These are phyloP conservation scores for Mycena rebaudengoi DNA, from an alignment of 768 basidiomycete species.

Conservation along the genomic window DNA sequence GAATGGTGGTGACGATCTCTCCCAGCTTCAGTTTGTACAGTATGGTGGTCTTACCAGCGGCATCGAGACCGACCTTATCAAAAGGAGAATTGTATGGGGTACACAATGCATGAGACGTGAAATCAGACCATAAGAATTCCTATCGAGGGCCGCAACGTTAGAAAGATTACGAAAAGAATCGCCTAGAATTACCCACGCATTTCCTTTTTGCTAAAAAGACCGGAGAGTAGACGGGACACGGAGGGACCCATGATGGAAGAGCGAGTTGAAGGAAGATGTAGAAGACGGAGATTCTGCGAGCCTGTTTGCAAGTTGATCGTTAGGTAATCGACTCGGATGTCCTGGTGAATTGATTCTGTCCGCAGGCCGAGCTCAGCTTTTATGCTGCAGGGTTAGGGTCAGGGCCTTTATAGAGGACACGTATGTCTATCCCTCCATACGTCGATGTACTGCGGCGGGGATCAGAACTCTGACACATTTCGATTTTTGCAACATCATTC, in stretches of 20 bases:
- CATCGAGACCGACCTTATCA: slow-evolving; percentile 94
- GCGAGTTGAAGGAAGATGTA: too few species aligned
- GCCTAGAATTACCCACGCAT: slow-evolving; percentile 85
- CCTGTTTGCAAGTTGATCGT: too few species aligned
- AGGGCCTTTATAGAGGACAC: background rate
- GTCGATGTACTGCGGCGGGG: background rate
- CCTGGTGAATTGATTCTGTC: slow-evolving; percentile 2
- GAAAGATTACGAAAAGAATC: slow-evolving; percentile 40
- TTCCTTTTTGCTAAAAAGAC: slow-evolving; percentile 98
- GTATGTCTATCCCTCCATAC: background rate
- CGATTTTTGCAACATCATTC: slow-evolving; percentile 3
- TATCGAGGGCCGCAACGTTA: slow-evolving; percentile 49
- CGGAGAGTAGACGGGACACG: slow-evolving; percentile 77
- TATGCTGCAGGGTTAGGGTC: background rate
- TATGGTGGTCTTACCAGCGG: slow-evolving; percentile 98
- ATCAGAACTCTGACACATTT: background rate
- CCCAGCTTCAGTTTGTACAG: slow-evolving; percentile 99
- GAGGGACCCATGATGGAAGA: slow-evolving; percentile 73
- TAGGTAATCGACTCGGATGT: slow-evolving; percentile 8
- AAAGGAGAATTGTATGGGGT: slow-evolving; percentile 11
- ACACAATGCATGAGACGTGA: slow-evolving; percentile 28
- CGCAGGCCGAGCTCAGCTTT: slow-evolving; percentile 5
- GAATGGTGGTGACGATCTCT: slow-evolving; percentile 99
- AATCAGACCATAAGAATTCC: slow-evolving; percentile 92
- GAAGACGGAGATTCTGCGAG: too few species aligned